Evolutionary conservation across 768 basidiomycete genomes (phyloP), one percentile per base, ranked within the genome.

Genomic region (Tulasnella calospora): DNA sequence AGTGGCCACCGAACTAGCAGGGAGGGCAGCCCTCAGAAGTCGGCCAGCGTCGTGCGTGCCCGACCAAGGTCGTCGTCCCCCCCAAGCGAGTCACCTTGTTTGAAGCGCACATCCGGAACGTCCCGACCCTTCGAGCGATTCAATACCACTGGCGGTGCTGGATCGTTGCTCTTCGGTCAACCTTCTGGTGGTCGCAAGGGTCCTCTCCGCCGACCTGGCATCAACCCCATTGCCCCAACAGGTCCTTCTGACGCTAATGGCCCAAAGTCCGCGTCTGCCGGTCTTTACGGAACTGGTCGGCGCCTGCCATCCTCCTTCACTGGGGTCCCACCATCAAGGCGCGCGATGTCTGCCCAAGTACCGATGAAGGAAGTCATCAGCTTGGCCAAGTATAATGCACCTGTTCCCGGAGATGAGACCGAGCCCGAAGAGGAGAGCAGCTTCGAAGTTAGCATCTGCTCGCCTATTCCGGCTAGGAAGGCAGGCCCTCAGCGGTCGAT

Each of bases 1-100:
- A 36, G 17, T 12, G 38, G 73, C 35, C 36, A 36, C 27, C 67
- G 61, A 61, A 27, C 38, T 1, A 78, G 69, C 69, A 71, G 76
- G 21, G 69, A 38, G n/a, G 35, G 61, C 41, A 69, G 75, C 30
- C 55, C 55, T 21, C 46, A 23, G 57, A 61, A 61, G 8, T 27
- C 30, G 6, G 51, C 23, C 51, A 71, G 76, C 5, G 38, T 21
- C 85, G 85, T 82, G 80, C 71, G 85, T n/a, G 83, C 84, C 41
- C 87, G 87, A 3, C 89, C 77, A 23, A 83, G 81, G 44, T 91
- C 80, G 85, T 91, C 80, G 85, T 89, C 78, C 84, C 89, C 85
- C 8, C 57, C 57, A 75, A 86, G 81, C 83, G 88, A 85, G 81
- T 89, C 84, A 71, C 91, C 84, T 76, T 89, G 81, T 74, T 1